A percentile compares a stretch with the other conserved stretches of the same genome.
Evolutionary conservation across 2,329 filamentous ascomycete species (phyloP).

Genomic region (Shiraia bambusicola): DNA sequence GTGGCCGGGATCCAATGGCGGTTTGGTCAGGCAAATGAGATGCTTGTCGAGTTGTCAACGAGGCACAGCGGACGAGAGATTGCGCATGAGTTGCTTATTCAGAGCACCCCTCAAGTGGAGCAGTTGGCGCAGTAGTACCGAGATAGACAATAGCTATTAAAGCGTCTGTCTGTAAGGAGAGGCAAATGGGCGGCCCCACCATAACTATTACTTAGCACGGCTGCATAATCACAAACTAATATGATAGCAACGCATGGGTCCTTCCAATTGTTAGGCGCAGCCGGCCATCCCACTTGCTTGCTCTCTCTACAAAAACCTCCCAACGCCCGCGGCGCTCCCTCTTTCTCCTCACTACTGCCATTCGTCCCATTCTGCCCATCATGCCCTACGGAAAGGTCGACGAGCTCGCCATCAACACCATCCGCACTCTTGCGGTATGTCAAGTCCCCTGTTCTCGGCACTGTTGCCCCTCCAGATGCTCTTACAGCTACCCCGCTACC

Average conservation of each 20-base stretch:
- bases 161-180: no score
- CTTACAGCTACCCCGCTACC: slow-evolving; percentile 33
- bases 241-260: not conserved
- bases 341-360: slow-evolving; percentile 7
- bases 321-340: slow-evolving; percentile 14
- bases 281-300: slow-evolving; percentile 10
- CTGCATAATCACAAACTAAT: not conserved
- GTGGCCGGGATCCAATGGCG: no score
- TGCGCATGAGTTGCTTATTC: slow-evolving; percentile 6
- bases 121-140: not conserved
- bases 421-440: slow-evolving; percentile 92
- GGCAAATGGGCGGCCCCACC: not conserved
- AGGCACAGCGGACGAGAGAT: no score
- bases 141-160: no score
- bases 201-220: not conserved
- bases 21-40: no score
- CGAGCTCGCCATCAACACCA: slow-evolving; percentile 94
- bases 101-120: not conserved
- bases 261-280: not conserved
- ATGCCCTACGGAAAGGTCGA: slow-evolving; percentile 92
- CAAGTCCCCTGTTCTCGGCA: slow-evolving; percentile 5
- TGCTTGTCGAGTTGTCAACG: no score
- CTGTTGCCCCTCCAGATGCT: slow-evolving; percentile 16
- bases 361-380: slow-evolving; percentile 42
- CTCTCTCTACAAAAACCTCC: slow-evolving; percentile 21